Conservation (phyloP, 2,329 filamentous ascomycete species). For the Monilinia fructigena region DNA sequence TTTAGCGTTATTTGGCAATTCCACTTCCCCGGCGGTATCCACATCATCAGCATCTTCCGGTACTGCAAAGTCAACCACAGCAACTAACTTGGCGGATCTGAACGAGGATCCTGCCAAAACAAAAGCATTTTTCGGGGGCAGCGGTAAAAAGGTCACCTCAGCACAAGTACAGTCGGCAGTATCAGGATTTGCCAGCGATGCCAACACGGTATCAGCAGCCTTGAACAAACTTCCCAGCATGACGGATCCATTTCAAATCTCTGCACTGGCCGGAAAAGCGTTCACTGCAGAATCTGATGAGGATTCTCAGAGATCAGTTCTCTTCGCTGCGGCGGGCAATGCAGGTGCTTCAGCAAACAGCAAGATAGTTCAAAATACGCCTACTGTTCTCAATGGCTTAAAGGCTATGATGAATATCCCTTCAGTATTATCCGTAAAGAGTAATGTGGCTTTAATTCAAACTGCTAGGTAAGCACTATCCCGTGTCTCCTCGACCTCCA, state of each 20-base stretch:
- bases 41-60: background rate
- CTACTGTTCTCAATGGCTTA: conserved; percentile 31
- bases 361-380: conserved; percentile 36
- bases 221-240: conserved; percentile 29
- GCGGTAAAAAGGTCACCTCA: conserved; percentile 1
- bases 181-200: conserved; percentile 33
- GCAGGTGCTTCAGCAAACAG: conserved; percentile 29
- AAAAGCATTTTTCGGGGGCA: background rate
- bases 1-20: background rate
- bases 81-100: background rate
- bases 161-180: conserved; percentile 29
- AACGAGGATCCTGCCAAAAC: background rate
- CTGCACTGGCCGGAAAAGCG: conserved; percentile 29
- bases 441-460: conserved; percentile 24
- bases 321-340: conserved; percentile 30
- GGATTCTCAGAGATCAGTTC: conserved; percentile 32
- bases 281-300: conserved; percentile 35
- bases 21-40: background rate
- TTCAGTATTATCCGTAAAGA: background rate
- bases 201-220: conserved; percentile 33
- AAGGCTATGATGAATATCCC: conserved; percentile 28
- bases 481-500: no score
- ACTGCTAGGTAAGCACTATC: conserved; percentile 10
- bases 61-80: background rate
- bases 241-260: conserved; percentile 27